Evolutionary conservation across 2,329 filamentous ascomycete genomes (phyloP).

Genomic region (Cladophialophora bantiana): DNA sequence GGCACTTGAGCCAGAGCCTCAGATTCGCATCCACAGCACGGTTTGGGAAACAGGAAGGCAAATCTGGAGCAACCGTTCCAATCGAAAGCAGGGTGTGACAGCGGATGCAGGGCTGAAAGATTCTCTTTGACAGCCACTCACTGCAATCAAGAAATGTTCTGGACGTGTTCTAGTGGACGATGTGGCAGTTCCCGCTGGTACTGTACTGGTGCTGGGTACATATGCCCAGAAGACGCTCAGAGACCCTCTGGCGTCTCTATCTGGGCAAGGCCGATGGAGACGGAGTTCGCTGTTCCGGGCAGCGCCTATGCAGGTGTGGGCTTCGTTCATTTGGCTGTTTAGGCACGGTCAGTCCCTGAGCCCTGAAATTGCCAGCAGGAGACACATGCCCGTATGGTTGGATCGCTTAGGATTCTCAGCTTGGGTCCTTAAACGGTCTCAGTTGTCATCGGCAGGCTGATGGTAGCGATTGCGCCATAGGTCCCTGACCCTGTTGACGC

Average conservation of each 20-base stretch:
- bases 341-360: neutral
- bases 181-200: neutral
- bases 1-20: neutral
- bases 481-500: neutral
- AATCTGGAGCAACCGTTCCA: neutral
- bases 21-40: neutral
- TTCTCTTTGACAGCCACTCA: neutral
- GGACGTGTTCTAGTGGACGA: neutral
- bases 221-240: neutral
- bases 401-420: conserved; percentile 2
- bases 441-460: neutral
- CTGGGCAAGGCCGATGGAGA: neutral
- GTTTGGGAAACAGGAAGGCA: neutral
- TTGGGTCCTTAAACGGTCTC: neutral
- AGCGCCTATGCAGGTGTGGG: neutral
- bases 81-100: neutral
- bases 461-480: neutral
- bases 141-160: neutral
- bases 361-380: neutral
- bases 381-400: neutral
- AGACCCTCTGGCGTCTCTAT: neutral
- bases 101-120: conserved; percentile 3
- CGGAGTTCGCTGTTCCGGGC: neutral
- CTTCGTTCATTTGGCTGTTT: neutral
- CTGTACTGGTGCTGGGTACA: too few relatives aligned